Base-by-base conservation (phyloP, 208 protist species). In the Leishmania major region DNA sequence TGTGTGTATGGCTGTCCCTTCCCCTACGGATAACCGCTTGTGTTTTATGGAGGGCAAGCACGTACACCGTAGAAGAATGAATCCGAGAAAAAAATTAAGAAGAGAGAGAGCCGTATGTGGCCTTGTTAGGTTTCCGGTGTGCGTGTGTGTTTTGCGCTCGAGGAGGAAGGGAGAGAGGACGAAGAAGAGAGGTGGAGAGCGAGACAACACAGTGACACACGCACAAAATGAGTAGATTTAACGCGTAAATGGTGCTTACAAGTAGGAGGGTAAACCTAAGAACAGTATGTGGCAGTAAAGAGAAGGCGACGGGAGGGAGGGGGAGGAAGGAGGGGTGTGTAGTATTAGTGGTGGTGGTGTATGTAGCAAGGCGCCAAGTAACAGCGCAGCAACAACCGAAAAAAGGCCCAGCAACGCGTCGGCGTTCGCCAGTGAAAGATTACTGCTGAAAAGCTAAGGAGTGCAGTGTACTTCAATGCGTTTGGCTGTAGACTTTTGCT, bases 241-340 rank as follows among this genome's bases (percentile, higher is more conserved):
- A 35, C 25, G 22, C 66, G 74, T 62, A 25, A 79, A 75, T 49
- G 78, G 59, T 60, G 73, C 35, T 69, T 81, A 81, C 53, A 25
- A 67, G 75, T 70, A 74, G 67, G 57, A 49, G n/a, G 51, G 13
- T 28, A n/a, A 73, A 76, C 53, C 11, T 2, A 35, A 13, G 17
- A 28, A 74, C 70, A 15, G 17, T 74, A 25, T 25, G 67, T 17
- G 40, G 19, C 35, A 31, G 22, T 40, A 43, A 2, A 70, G n/a
- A 45, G 15, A 40, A 25, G 15, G 25, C 17, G 13, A 13, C 8
- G 67, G n/a, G 31, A 28, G 57, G 57, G 57, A 62, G 3, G 45
- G 37, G 69, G 70, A 40, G 17, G 43, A 31, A 4, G 15, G 71
- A 22, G 47, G 22, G 0, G 28, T 37, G 22, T 17, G n/a, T 53